Evolutionary conservation across 441 rosid genomes (phyloP), one percentile per base, ranked within the genome.

Genomic region (Metrosideros polymorpha): DNA sequence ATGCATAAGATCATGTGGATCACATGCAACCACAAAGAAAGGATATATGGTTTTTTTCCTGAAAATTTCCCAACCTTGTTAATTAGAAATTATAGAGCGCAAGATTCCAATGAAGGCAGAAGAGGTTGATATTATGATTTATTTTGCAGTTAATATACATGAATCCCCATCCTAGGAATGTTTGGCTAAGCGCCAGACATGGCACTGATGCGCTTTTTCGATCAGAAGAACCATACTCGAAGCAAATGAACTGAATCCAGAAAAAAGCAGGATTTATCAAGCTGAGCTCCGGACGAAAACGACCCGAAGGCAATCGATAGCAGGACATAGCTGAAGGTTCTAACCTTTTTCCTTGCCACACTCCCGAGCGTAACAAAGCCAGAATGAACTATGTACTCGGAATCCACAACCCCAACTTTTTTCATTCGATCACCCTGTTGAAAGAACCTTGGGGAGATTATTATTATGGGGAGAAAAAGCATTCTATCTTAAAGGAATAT

Each of bases 291-390:
- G 82, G 82, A 71, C 45, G n/a, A 71, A 71, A 39, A 39, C 39
- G 82, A 24, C 82, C 49, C 22, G 6, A 24, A 39, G 49, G 49
- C 82, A 39, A 71, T 71, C 5, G 0, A 39, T 6, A 71, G 79
- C 17, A 71, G 47, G 79, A 71, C 47, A 71, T 71, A 54, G 53
- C 15, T 76, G 50, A 45, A 63, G 90, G 66, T 79, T 85, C 90
- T 85, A 86, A 93, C 94, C 91, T 91, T 85, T 59, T 90, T 88
- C 53, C 84, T 84, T 32, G 61, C 86, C 83, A 89, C 88, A 85
- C 94, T 95, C 87, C 96, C 98, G 2, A 96, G 93, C 1, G 96
- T 96, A 57, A 95, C 94, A 89, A 92, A 89, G 88, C 94, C 96
- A 54, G 91, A 85, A 88, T 95, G 97, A 84, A 91, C 88, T 84